These are phyloP conservation scores for Trametes cubensis DNA, from an alignment of 768 basidiomycete species.

Conservation along the genomic window DNA sequence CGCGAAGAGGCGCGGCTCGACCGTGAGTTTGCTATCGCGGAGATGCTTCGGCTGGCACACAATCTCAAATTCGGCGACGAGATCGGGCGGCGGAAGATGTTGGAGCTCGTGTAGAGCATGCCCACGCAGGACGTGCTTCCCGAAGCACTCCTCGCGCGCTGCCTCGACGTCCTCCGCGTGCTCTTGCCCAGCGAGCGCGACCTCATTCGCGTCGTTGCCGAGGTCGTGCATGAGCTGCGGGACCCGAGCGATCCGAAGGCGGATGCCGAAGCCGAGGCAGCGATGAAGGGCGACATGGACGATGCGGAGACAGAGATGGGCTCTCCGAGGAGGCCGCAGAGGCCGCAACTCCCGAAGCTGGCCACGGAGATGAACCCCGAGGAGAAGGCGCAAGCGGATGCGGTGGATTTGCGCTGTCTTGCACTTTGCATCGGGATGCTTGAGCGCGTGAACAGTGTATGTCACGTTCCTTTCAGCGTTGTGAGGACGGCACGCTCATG, in stretches of 20 bases:
- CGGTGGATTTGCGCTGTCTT: slow-evolving; percentile 75
- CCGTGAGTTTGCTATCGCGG: slow-evolving; percentile 71
- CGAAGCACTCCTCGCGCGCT: slow-evolving; percentile 65
- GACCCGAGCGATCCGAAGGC: slow-evolving; percentile 51
- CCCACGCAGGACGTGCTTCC: slow-evolving; percentile 72
- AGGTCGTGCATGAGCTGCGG: slow-evolving; percentile 81
- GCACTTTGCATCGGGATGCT: slow-evolving; percentile 80
- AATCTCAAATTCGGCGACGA: slow-evolving; percentile 91
- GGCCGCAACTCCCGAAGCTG: slow-evolving; percentile 35
- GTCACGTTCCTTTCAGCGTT: slow-evolving; percentile 31
- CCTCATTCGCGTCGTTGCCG: slow-evolving; percentile 85
- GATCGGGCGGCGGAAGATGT: slow-evolving; percentile 87
- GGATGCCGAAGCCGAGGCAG: slow-evolving; percentile 34
- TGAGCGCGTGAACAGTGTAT: slow-evolving; percentile 81
- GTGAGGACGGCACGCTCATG: neutral
- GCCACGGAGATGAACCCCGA: slow-evolving; percentile 55
- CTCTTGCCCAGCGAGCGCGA: slow-evolving; percentile 78
- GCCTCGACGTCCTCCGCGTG: slow-evolving; percentile 80
- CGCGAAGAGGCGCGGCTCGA: slow-evolving; percentile 53
- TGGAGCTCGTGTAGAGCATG: slow-evolving; percentile 87
- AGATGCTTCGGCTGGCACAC: slow-evolving; percentile 78
- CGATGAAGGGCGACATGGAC: slow-evolving; percentile 23
- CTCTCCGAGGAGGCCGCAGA: slow-evolving; percentile 9
- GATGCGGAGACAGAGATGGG: slow-evolving; percentile 40
- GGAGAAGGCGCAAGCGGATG: slow-evolving; percentile 58